Evolutionary conservation across 2,329 filamentous ascomycete species (phyloP).

Genomic region (Monosporascus sp.): DNA sequence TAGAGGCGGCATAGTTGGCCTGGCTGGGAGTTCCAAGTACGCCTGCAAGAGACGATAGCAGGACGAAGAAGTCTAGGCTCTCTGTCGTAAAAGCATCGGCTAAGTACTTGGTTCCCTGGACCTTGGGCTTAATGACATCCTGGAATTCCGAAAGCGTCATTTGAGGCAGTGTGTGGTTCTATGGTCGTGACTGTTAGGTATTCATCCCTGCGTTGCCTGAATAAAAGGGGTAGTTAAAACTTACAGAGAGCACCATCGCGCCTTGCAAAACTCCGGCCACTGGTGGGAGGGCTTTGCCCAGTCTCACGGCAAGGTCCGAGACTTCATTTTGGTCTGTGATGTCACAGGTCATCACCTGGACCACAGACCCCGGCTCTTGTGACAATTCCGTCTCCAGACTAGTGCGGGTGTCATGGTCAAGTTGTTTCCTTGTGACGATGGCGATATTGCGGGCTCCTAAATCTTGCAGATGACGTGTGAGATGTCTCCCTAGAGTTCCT

Average conservation of each 20-base stretch:
- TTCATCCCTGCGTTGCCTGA: too few relatives aligned
- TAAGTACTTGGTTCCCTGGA: background rate
- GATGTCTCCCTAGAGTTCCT: background rate
- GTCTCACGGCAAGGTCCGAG: too few relatives aligned
- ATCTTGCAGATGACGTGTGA: background rate
- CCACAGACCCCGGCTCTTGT: slow-evolving; percentile 3
- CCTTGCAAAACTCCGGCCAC: slow-evolving; percentile 34
- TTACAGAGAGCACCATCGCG: slow-evolving; percentile 28
- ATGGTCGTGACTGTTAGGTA: too few relatives aligned
- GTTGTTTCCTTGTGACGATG: background rate
- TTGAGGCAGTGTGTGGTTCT: background rate
- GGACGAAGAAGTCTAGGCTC: background rate
- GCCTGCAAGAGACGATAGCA: background rate
- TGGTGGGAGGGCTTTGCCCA: slow-evolving; percentile 12
- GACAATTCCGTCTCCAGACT: background rate
- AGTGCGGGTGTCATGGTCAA: background rate
- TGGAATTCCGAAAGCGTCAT: background rate
- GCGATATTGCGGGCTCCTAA: background rate
- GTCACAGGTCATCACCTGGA: slow-evolving; percentile 30
- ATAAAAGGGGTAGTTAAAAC: background rate
- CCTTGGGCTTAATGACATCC: background rate
- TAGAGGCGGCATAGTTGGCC: background rate
- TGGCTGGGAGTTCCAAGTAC: background rate
- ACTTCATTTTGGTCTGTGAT: slow-evolving; percentile 17
- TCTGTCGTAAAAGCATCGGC: background rate